Evolutionary conservation across 2,329 filamentous ascomycete species (phyloP).

Genomic region (Lasiodiplodia gonubiensis): DNA sequence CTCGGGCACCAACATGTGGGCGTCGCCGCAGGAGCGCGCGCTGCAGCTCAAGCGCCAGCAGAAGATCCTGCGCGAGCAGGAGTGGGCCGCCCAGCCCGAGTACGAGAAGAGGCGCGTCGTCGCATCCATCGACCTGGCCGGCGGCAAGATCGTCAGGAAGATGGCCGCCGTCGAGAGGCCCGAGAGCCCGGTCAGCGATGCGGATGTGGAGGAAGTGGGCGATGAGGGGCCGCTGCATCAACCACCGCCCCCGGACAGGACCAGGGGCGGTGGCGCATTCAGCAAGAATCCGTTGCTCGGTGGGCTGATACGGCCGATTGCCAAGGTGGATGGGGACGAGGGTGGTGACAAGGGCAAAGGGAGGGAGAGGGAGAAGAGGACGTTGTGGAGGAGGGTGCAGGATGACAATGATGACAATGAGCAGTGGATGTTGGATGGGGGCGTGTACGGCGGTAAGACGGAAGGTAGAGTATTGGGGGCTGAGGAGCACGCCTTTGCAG

Average conservation of each 20-base stretch:
- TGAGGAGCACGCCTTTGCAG: conserved; percentile 16
- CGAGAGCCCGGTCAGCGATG: conserved; percentile 55
- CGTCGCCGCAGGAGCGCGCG: conserved; percentile 80
- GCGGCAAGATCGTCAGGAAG: conserved; percentile 74
- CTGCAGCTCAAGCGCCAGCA: conserved; percentile 85
- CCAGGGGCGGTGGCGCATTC: conserved; percentile 55
- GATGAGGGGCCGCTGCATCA: conserved; percentile 26
- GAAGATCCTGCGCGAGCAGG: conserved; percentile 80
- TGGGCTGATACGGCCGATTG: conserved; percentile 68
- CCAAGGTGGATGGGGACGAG: conserved; percentile 55
- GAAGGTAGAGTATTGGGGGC: conserved; percentile 19
- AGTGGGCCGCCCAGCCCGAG: conserved; percentile 82
- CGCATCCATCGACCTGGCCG: conserved; percentile 81
- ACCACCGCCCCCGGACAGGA: conserved; percentile 39
- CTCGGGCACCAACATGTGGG: conserved; percentile 76
- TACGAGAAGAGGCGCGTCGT: conserved; percentile 89
- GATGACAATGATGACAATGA: conserved; percentile 61
- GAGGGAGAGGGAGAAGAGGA: conserved; percentile 44
- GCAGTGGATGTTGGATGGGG: conserved; percentile 59
- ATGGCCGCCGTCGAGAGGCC: conserved; percentile 68
- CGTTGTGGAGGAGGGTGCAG: conserved; percentile 57
- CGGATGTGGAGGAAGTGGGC: conserved; percentile 55
- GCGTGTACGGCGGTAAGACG: conserved; percentile 50
- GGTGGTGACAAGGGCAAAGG: conserved; percentile 46
- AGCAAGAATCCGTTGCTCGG: conserved; percentile 72